phyloP scores from a whole-genome alignment of 2,329 filamentous ascomycete species.

The Pestalotiopsis sp. region DNA sequence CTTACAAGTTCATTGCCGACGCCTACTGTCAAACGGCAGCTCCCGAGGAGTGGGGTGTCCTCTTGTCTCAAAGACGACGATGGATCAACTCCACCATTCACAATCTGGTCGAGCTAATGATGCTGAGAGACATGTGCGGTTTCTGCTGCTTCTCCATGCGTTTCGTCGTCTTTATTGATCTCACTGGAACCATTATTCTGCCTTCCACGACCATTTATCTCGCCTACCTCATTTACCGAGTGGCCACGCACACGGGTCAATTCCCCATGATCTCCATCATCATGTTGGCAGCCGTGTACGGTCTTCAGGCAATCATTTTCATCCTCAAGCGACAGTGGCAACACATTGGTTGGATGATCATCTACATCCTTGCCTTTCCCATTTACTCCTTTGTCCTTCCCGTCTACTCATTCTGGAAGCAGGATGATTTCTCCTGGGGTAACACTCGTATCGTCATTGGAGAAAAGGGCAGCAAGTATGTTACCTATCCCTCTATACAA shows the following conservation, averaged over 20 bases:
- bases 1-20: constrained; percentile 93
- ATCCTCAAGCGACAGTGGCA: constrained; percentile 98
- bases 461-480: constrained; percentile 79
- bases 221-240: constrained; percentile 81
- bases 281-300: constrained; percentile 90
- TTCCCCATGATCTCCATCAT: constrained; percentile 87
- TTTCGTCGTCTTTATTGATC: constrained; percentile 92
- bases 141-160: constrained; percentile 99
- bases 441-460: constrained; percentile 97
- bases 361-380: constrained; percentile 94
- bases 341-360: constrained; percentile 99
- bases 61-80: constrained; percentile 95
- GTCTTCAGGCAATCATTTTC: constrained; percentile 94
- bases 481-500: not conserved
- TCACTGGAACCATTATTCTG: constrained; percentile 89
- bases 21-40: constrained; percentile 93
- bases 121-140: constrained; percentile 90
- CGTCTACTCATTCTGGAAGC: constrained; percentile 99
- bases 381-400: constrained; percentile 91
- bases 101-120: constrained; percentile 89
- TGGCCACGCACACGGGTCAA: constrained; percentile 69
- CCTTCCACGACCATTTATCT: constrained; percentile 88
- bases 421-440: constrained; percentile 98
- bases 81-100: constrained; percentile 99
- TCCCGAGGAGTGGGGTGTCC: constrained; percentile 89